Evolutionary conservation across 2,329 filamentous ascomycete genomes (phyloP), one percentile per base, ranked within the genome.

Genomic region (Calonectria pauciramosa): DNA sequence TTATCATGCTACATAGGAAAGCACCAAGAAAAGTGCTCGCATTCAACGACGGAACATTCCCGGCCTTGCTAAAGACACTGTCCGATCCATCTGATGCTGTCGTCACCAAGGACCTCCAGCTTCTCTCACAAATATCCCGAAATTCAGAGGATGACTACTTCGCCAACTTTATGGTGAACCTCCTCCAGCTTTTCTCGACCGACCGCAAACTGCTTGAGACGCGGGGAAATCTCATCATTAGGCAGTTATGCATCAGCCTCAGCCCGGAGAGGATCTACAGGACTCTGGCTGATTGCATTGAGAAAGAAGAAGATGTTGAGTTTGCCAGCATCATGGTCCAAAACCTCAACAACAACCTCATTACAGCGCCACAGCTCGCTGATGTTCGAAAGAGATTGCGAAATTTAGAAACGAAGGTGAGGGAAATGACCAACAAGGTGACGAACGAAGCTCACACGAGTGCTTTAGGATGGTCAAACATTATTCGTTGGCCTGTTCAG

Each of bases 301-400:
- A 99, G 84, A 98, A 96, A 82, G 97, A 99, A 84, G 97, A 99
- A 86, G 97, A 99, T 83, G 92, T 99, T 52, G 97, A 99, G 84
- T 99, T 99, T 85, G 96, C 97, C 20, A 98, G 96, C 83, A 99
- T 99, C 80, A 99, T 99, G 97, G 96, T 99, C 36, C 97, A 99
- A 84, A 99, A 99, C 81, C 89, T 99, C 68, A 99, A 99, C 87
- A 99, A 99, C 85, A 99, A 99, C 81, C 92, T 99, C 70, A 98
- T 99, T 78, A 99, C 97, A 2, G 97, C 97, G 0, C 97, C 97
- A 0, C 96, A 99, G 85, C 88, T 99, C 36, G 93, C 95, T 1
- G 97, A 99, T 80, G 89, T 99, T 76, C 92, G 97, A 59, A 98
- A 98, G 84, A 90, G 97, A 54, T 87, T 99, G 66, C 91, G 97